Conservation (phyloP, 2,329 filamentous ascomycete species). For the Trichoderma hamatum region DNA sequence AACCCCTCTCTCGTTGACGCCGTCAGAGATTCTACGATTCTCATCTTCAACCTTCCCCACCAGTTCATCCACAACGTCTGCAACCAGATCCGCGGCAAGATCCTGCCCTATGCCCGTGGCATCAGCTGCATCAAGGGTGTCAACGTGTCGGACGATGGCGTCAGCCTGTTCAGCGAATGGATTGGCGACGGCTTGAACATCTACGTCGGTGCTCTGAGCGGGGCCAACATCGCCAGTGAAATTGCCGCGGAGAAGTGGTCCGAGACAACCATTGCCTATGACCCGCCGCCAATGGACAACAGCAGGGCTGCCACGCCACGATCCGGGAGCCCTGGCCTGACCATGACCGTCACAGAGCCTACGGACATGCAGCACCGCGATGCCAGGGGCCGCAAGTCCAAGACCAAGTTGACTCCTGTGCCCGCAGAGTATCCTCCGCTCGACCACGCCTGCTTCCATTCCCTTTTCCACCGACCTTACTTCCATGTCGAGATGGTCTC, state of each 20-base stretch:
- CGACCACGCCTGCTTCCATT: conserved; percentile 79
- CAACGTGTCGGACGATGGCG: conserved; percentile 82
- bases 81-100: conserved; percentile 81
- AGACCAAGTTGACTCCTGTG: conserved; percentile 72
- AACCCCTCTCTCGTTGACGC: conserved; percentile 80
- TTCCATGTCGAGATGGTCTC: conserved; percentile 94
- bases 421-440: conserved; percentile 84
- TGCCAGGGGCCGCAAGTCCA: conserved; percentile 66
- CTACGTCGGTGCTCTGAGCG: conserved; percentile 93
- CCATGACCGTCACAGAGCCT: conserved; percentile 54
- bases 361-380: conserved; percentile 68
- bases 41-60: conserved; percentile 96
- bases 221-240: conserved; percentile 94
- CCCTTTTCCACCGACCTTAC: conserved; percentile 92
- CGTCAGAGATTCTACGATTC: conserved; percentile 80
- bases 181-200: conserved; percentile 91
- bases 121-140: conserved; percentile 99
- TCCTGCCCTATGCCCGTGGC: conserved; percentile 87
- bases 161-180: conserved; percentile 90
- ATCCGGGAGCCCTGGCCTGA: conserved; percentile 51
- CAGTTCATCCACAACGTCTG: conserved; percentile 92
- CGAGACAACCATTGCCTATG: conserved; percentile 95
- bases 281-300: conserved; percentile 81
- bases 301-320: conserved; percentile 68
- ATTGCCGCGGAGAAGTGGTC: conserved; percentile 96